Conservation (phyloP, 495 filamentous ascomycete species). For the Aspergillus sclerotioniger region DNA sequence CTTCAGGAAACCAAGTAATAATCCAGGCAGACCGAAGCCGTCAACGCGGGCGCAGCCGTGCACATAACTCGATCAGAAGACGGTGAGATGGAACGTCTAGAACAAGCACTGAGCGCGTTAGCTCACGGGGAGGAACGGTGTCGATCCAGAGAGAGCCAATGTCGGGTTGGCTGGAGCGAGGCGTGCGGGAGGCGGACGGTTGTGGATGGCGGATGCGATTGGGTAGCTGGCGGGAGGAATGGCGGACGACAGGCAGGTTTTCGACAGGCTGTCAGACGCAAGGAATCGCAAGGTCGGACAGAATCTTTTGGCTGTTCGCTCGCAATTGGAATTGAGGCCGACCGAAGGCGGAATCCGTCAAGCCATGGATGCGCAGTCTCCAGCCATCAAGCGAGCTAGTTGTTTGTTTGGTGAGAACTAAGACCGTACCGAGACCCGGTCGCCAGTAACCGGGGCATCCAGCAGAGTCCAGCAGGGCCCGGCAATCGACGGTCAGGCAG, state of each 20-base stretch:
- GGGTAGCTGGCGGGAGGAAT: background rate
- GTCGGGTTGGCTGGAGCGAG: constrained; percentile 5
- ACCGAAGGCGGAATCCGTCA: background rate
- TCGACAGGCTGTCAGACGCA: constrained; percentile 8
- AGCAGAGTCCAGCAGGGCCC: background rate
- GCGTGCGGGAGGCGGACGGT: constrained; percentile 2
- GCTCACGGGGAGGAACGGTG: constrained; percentile 9
- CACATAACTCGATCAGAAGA: constrained; percentile 23
- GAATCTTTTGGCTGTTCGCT: too few relatives aligned
- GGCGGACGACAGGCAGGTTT: background rate
- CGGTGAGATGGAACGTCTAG: constrained; percentile 36
- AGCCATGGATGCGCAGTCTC: background rate
- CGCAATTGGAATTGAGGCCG: background rate
- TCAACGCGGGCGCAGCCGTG: constrained; percentile 16
- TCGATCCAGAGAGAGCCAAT: constrained; percentile 18
- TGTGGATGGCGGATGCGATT: constrained; percentile 1
- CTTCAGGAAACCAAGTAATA: constrained; percentile 7
- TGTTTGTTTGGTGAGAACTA: background rate
- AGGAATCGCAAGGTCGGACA: background rate
- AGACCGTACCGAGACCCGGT: background rate
- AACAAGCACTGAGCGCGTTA: constrained; percentile 26
- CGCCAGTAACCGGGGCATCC: constrained; percentile 5
- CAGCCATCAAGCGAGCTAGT: background rate
- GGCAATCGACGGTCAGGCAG: background rate
- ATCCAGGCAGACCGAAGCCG: constrained; percentile 19